Evolutionary conservation across 2,329 filamentous ascomycete species (phyloP).

Genomic region (Aspergillus neotritici): DNA sequence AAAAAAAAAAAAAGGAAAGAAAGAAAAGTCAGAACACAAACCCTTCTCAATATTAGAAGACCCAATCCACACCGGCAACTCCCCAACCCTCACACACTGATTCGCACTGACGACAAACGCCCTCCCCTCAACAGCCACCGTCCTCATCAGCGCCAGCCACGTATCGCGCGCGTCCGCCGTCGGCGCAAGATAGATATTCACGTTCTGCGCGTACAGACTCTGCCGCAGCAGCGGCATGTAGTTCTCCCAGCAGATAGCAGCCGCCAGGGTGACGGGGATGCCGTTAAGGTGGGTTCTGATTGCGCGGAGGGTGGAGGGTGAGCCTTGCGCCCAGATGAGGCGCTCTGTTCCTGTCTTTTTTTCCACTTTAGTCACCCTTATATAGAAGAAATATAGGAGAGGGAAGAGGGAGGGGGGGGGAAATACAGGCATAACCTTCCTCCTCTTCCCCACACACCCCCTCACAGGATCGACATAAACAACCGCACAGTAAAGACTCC

Average conservation of each 20-base stretch:
- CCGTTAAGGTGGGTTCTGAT: constrained; percentile 75
- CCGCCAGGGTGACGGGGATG: constrained; percentile 70
- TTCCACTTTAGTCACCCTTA: background rate
- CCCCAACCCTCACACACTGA: constrained; percentile 63
- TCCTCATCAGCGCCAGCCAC: constrained; percentile 78
- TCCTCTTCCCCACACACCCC: constrained; percentile 74
- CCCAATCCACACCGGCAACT: constrained; percentile 56
- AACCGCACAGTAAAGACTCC: constrained; percentile 75
- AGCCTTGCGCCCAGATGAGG: constrained; percentile 83
- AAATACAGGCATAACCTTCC: constrained; percentile 83
- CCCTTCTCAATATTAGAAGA: too few species aligned
- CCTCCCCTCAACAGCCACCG: constrained; percentile 72
- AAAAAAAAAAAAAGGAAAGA: too few species aligned
- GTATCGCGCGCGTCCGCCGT: constrained; percentile 80
- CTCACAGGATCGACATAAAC: constrained; percentile 72
- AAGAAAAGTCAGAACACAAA: too few species aligned
- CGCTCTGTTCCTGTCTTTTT: constrained; percentile 68
- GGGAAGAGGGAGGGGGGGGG: background rate
- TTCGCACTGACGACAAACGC: constrained; percentile 83
- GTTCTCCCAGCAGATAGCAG: constrained; percentile 94
- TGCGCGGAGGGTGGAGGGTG: constrained; percentile 69
- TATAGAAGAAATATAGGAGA: background rate
- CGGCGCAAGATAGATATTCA: constrained; percentile 85
- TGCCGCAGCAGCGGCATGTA: constrained; percentile 89
- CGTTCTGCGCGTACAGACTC: constrained; percentile 78